Base-by-base conservation (phyloP, 306 rosid genomes). In the Inga leiocalycina region DNA sequence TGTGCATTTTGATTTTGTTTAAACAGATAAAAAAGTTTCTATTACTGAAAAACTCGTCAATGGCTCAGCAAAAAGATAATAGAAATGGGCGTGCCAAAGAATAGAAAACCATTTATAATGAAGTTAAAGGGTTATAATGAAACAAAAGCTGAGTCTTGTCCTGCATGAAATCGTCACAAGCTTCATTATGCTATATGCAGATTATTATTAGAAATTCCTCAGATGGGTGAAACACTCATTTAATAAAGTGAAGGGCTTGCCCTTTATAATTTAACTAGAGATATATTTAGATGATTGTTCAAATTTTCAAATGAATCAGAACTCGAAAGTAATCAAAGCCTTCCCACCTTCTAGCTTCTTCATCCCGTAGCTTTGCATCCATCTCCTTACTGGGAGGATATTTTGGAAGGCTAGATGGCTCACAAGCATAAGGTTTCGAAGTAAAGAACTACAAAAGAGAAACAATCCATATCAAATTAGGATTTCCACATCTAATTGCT, bases 321-420 rank as follows among this genome's bases (percentile, higher is more conserved):
- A 43, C 35, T 39, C 15, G 82, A 80, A 82, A 85, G 64, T 65
- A 76, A 72, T 46, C 83, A 69, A 76, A 88, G 77, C 74, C 32
- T 71, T 84, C 41, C 82, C 17, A 96, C 99, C 98, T 96, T 92
- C 97, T 94, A 81, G 97, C 97, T 91, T 96, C 98, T 89, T 94
- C 99, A 52, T 96, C 99, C 17, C 98, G 93, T 82, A 92, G 84
- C 86, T 96, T 96, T 54, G 99, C 99, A 83, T 96, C 99, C 97
- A 96, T 96, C 93, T 96, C 99, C 89, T 96, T 96, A 87, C 97
- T 91, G 83, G 99, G 99, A 81, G 99, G 99, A 90, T 96, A 96
- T 85, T 94, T 96, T 32, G 99, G 99, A 80, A 96, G 97, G 89
- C 97, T 96, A 37, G 99, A 90, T 46, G 99, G 99, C 14, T 96